A percentile compares a stretch with the other conserved stretches of the same genome.
Evolutionary conservation across 2,329 filamentous ascomycete species (phyloP).

Genomic region (Cordyceps farinosa): DNA sequence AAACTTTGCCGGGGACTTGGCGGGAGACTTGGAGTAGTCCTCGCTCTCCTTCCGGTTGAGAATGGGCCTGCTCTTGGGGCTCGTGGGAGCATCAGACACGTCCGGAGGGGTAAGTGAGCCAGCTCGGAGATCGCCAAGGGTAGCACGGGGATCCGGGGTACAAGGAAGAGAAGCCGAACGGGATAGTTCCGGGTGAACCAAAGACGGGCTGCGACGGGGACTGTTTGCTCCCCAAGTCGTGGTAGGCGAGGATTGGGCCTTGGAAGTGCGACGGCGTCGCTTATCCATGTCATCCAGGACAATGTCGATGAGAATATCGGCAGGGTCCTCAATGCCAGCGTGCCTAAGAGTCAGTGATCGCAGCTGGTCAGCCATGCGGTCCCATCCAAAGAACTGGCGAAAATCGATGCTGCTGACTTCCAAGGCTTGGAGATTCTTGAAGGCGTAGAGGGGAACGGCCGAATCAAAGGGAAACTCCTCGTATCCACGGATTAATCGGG

Average conservation of each 20-base stretch:
- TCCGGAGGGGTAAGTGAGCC: slow-evolving; percentile 58
- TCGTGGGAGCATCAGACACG: slow-evolving; percentile 38
- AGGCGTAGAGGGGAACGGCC: slow-evolving; percentile 90
- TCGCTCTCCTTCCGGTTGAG: slow-evolving; percentile 48
- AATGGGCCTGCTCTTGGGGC: slow-evolving; percentile 39
- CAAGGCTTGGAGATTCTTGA: slow-evolving; percentile 93
- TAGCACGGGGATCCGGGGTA: slow-evolving; percentile 50
- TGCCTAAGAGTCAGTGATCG: slow-evolving; percentile 85
- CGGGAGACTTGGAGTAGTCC: slow-evolving; percentile 39
- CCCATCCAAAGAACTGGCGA: slow-evolving; percentile 96
- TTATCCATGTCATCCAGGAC: slow-evolving; percentile 96
- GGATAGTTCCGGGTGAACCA: slow-evolving; percentile 62
- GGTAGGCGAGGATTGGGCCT: slow-evolving; percentile 76
- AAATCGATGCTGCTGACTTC: slow-evolving; percentile 97
- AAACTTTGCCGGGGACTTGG: slow-evolving; percentile 42
- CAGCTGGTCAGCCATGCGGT: slow-evolving; percentile 85
- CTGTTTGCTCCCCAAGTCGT: slow-evolving; percentile 62
- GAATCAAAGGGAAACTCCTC: slow-evolving; percentile 98
- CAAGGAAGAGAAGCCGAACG: slow-evolving; percentile 67
- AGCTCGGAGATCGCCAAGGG: slow-evolving; percentile 49
- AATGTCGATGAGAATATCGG: slow-evolving; percentile 86
- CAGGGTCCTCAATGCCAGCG: slow-evolving; percentile 82
- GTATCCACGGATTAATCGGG: slow-evolving; percentile 84
- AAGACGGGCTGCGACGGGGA: slow-evolving; percentile 59
- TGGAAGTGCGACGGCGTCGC: slow-evolving; percentile 80